phyloP scores from a whole-genome alignment of 1,284 basidiomycete genomes.

The Apiotrichum domesticum region DNA sequence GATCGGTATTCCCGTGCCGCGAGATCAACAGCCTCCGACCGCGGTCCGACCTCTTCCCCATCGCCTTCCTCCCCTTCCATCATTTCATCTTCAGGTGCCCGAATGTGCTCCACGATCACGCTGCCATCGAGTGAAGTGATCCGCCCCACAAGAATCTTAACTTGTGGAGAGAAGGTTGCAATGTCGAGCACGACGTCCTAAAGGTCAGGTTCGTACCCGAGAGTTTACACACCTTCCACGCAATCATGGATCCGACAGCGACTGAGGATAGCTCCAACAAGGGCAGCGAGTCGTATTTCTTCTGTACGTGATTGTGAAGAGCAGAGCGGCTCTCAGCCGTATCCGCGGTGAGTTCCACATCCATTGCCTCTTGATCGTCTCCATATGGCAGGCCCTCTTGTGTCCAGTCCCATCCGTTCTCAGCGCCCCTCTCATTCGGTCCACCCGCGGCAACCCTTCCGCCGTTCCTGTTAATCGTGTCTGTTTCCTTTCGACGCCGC shows the following conservation, averaged over 20 bases:
- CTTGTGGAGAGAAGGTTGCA: slow-evolving; percentile 32
- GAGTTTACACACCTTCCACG: slow-evolving; percentile 30
- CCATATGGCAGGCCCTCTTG: slow-evolving; percentile 4
- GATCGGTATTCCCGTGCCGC: neutral
- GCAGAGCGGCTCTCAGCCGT: neutral
- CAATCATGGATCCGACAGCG: slow-evolving; percentile 15
- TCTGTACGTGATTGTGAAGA: slow-evolving; percentile 4
- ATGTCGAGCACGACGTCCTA: slow-evolving; percentile 36
- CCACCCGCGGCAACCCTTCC: too few species aligned
- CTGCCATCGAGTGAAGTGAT: slow-evolving; percentile 3
- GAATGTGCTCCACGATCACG: neutral
- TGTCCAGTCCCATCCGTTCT: neutral
- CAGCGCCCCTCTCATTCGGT: neutral
- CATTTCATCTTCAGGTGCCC: slow-evolving; percentile 4
- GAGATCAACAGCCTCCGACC: neutral
- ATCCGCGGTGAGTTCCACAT: slow-evolving; percentile 8
- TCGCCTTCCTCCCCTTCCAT: neutral
- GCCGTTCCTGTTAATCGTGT: neutral
- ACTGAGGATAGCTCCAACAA: neutral
- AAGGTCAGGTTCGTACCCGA: neutral
- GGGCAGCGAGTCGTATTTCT: slow-evolving; percentile 13
- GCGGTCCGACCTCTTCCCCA: neutral
- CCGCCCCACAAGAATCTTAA: slow-evolving; percentile 24
- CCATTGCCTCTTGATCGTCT: too few species aligned
- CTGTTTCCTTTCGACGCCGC: neutral